These are phyloP conservation scores for Colletotrichum cereale DNA, from an alignment of 2,329 filamentous ascomycete species.

Conservation along the genomic window DNA sequence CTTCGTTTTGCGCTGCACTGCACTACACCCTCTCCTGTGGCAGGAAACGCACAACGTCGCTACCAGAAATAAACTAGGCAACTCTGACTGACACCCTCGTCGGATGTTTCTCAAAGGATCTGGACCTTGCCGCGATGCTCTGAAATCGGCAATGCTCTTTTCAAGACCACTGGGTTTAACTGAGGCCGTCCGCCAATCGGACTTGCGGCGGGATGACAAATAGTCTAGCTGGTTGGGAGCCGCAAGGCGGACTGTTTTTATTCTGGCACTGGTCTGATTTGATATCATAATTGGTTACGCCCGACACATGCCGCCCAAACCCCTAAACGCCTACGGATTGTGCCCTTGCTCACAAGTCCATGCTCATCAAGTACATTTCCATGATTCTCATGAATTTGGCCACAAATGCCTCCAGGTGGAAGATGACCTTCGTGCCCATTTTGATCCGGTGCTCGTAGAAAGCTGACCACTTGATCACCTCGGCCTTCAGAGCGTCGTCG, in stretches of 20 bases:
- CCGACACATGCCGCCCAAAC: conserved; percentile 19
- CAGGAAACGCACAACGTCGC: conserved; percentile 10
- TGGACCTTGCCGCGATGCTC: background rate
- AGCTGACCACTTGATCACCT: conserved; percentile 95
- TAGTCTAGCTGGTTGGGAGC: background rate
- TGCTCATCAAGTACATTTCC: conserved; percentile 91
- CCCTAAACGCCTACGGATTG: conserved; percentile 44
- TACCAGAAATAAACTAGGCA: background rate
- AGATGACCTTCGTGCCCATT: conserved; percentile 94
- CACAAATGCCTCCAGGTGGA: conserved; percentile 97
- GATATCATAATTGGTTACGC: background rate
- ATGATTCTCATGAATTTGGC: conserved; percentile 98
- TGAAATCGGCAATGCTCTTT: background rate
- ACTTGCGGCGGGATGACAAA: background rate
- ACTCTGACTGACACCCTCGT: background rate
- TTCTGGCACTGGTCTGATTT: conserved; percentile 16
- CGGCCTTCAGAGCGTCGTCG: conserved; percentile 89
- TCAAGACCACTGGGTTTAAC: background rate
- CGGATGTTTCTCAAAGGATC: background rate
- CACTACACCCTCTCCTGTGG: conserved; percentile 7
- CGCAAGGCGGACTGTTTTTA: conserved; percentile 1
- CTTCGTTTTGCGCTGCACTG: background rate
- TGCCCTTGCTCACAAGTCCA: conserved; percentile 70
- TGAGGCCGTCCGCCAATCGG: background rate
- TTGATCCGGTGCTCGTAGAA: conserved; percentile 98